Base-by-base conservation (phyloP, 768 basidiomycete genomes). In the Trichaptum fuscoviolaceum region DNA sequence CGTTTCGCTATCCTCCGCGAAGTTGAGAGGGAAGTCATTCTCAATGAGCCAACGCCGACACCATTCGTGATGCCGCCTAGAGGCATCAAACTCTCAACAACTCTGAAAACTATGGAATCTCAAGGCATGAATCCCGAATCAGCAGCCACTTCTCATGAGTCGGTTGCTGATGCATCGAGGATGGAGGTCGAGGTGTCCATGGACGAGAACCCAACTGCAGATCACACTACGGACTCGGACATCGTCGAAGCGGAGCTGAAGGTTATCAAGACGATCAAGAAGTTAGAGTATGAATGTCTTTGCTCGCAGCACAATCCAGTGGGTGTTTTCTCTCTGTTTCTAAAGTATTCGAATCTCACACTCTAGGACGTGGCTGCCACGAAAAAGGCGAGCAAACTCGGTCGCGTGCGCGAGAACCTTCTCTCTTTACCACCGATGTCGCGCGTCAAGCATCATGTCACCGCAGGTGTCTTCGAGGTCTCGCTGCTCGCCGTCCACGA, bases 271-370 rank as follows among this genome's bases (percentile, higher is more conserved):
- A 78, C 84, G 27, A 86, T 95, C 73, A 88, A 81, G 80, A 94
- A 94, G 76, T 74, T 83, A 8, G 87, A 88, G 70, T 84, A 93
- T 3, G 87, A 92, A 70, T 80, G 94, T 17, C 76, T 96, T 3
- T 99, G 96, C 73, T 78, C 88, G 1, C 89, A 91, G 70, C 96
- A 98, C 73, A 98, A 97, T 71, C 95, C 95, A 9, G 95, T 96
- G 74, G 69, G 93, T 82, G 57, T 63, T 64, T 20, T 24, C 27
- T 57, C 62, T 57, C 61, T 30, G 35, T 63, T 60, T 30, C 35
- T 58, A 27, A 63, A n/a, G n/a, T n/a, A 62, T 35, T 62, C 27
- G 58, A 12, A 35, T n/a, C 23, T 63, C 1, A 34, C 57, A 20
- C 10, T 67, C 10, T 69, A 96, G 94, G 87, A 84, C 61, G 80